A percentile compares a stretch with the other conserved stretches of the same genome.
phyloP scores from a whole-genome alignment of 1,284 basidiomycete genomes.

The Cystobasidium sp. region DNA sequence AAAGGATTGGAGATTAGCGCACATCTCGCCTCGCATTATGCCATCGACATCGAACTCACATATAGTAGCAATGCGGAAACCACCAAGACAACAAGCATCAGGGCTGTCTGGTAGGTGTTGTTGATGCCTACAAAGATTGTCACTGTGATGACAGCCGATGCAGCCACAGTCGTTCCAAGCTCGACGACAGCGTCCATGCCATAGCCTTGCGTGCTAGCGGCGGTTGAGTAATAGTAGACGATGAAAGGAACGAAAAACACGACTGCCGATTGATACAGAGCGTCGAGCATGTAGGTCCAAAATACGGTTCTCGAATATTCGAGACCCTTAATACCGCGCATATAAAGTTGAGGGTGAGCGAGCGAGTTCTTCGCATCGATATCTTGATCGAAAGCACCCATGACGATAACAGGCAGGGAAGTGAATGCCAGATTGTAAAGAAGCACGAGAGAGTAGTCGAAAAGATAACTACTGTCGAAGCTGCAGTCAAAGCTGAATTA shows the following conservation, averaged over 20 bases:
- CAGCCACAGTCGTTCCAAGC: constrained; percentile 89
- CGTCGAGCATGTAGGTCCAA: constrained; percentile 94
- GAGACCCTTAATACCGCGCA: constrained; percentile 86
- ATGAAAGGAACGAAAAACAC: constrained; percentile 89
- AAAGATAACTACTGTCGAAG: constrained; percentile 93
- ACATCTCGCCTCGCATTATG: not conserved
- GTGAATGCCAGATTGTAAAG: constrained; percentile 93
- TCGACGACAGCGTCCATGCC: constrained; percentile 65
- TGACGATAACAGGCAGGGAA: constrained; percentile 84
- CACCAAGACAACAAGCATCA: constrained; percentile 78
- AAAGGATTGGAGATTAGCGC: constrained; percentile 53
- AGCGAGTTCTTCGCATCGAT: constrained; percentile 86
- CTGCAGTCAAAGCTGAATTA: too few relatives aligned
- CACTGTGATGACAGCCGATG: constrained; percentile 75
- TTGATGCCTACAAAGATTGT: constrained; percentile 78
- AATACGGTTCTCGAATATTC: constrained; percentile 92
- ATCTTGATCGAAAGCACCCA: constrained; percentile 97
- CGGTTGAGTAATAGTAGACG: constrained; percentile 64
- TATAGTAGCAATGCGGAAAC: constrained; percentile 75
- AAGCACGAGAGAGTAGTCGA: constrained; percentile 91
- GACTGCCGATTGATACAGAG: constrained; percentile 86
- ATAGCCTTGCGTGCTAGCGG: constrained; percentile 47
- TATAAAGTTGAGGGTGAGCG: constrained; percentile 90
- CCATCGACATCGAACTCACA: constrained; percentile 35
- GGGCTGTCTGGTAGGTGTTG: constrained; percentile 85